phyloP scores from a whole-genome alignment of 108 stramenopile genomes.

The Asterionellopsis glacialis region DNA sequence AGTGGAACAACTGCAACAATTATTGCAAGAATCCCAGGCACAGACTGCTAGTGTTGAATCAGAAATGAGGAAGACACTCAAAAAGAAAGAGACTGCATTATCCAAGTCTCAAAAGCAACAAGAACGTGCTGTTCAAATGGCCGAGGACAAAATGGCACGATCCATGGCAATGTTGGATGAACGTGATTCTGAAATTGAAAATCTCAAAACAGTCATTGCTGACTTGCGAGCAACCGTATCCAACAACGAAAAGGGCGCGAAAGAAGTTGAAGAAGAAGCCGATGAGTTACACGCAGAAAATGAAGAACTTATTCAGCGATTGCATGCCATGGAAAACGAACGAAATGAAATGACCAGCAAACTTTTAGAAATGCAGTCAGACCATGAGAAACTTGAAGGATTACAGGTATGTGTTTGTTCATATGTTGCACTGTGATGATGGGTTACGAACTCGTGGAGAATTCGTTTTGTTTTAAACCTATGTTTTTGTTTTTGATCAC shows the following conservation, averaged over 20 bases:
- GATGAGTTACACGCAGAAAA: constrained; percentile 73
- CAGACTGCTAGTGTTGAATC: constrained; percentile 24
- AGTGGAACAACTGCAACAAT: constrained; percentile 16
- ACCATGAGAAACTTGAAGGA: constrained; percentile 49
- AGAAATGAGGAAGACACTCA: constrained; percentile 7
- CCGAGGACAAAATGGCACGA: constrained; percentile 43
- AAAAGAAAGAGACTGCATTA: constrained; percentile 7
- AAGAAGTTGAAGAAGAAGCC: constrained; percentile 44
- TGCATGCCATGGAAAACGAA: constrained; percentile 52
- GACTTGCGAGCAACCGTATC: constrained; percentile 28
- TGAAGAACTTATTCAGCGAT: constrained; percentile 55
- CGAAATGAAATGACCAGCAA: constrained; percentile 38
- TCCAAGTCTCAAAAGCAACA: constrained; percentile 17
- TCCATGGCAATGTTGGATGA: constrained; percentile 59
- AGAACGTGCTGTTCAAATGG: constrained; percentile 21
- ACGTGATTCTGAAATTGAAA: constrained; percentile 31
- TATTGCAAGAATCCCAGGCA: constrained; percentile 21
- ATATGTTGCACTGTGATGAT: constrained; percentile 4
- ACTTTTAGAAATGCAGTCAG: constrained; percentile 41
- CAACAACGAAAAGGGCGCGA: constrained; percentile 35
- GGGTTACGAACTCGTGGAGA: neutral
- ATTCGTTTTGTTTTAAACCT: neutral
- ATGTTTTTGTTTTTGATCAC: neutral
- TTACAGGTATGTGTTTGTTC: constrained; percentile 18
- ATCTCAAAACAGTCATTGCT: constrained; percentile 20